Evolutionary conservation across 495 filamentous ascomycete genomes (phyloP), one percentile per base, ranked within the genome.

Genomic region (Podospora pseudocomata): DNA sequence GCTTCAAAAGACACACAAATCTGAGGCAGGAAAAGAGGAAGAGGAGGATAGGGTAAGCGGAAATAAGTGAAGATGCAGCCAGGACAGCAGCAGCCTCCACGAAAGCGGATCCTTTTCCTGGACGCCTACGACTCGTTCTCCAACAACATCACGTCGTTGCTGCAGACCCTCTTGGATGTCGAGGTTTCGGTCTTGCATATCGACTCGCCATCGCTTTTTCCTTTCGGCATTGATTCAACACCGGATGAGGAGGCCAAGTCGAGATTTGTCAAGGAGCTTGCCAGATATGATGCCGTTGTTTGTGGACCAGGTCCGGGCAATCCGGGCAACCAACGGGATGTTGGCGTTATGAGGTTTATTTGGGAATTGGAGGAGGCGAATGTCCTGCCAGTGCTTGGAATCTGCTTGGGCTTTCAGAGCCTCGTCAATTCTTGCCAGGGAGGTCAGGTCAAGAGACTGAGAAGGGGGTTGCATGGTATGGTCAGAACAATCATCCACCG

Each of bases 101-200:
- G 30, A 19, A 49, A 63, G 55, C 85, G 80, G 59, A 87, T 97
- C 64, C 87, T 99, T 58, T 93, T 95, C 77, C 79, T 99, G 57
- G 95, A 99, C 75, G 92, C 93, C 64, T 96, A 96, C 74, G 95
- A 97, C 79, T 97, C 94, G 64, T 97, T 97, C 81, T 89, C 94
- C 57, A 91, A 96, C 80, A 97, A 97, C 81, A 94, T 97, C 68
- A 86, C 94, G 58, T 84, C 89, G 18, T 87, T 95, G 71, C 84
- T 97, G 19, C 82, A 88, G 68, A 86, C 89, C 9, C 81, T 82
- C 18, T 80, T 93, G 11, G 77, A 80, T 61, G 91, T 85, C 28
- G 80, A 87, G 26, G 89, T 97, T 60, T 87, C 86, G 6, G 84
- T 89, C 15, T 83, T 96, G 67, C 87, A 86, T 65, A 93, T 94